Evolutionary conservation across 1,284 basidiomycete genomes (phyloP), one percentile per base, ranked within the genome.

Genomic region (Ceratobasidium sp.): DNA sequence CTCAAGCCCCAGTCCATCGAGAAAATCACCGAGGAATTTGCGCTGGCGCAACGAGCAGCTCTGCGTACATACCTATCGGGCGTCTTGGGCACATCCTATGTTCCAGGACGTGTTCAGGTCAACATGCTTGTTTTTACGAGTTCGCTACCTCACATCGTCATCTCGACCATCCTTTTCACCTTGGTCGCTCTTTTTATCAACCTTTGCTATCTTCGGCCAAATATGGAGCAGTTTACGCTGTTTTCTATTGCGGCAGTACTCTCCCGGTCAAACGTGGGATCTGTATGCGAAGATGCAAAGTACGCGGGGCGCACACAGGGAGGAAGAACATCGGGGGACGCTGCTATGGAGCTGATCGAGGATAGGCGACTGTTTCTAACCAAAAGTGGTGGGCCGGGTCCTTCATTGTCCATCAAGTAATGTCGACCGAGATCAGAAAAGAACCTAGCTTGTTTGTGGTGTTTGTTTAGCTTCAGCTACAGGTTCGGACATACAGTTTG

Each of bases 191-290:
- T 60, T 6, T 60, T 60, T 34, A 43, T 60, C 43, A 60, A 47
- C 29, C 0, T 22, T 4, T 60, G 57, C n/a, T 29, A 60, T 32
- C 25, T 60, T 31, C 57, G 57, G 3, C 32, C 40, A n/a, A 31
- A 60, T 1, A 32, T 20, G 29, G 57, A 60, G 42, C 57, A 47
- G 42, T 60, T 60, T 32, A 60, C 57, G 27, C 42, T 60, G 17
- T 34, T 60, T 20, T 60, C 57, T n/a, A 31, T 60, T n/a, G 40
- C 57, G 8, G 31, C 57, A 3, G 57, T 43, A 43, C 42, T 60
- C 43, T 27, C 57, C 0, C 42, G 32, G 29, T 60, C 57, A 0
- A 45, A 60, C 42, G 2, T 60, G 22, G 42, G 42, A 31, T 17
- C 3, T 32, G 42, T 60, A 60, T 60, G 43, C 43, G 57, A 60